These are phyloP conservation scores for Penicillium ochrochloron DNA, from an alignment of 495 filamentous ascomycete species.

Conservation along the genomic window DNA sequence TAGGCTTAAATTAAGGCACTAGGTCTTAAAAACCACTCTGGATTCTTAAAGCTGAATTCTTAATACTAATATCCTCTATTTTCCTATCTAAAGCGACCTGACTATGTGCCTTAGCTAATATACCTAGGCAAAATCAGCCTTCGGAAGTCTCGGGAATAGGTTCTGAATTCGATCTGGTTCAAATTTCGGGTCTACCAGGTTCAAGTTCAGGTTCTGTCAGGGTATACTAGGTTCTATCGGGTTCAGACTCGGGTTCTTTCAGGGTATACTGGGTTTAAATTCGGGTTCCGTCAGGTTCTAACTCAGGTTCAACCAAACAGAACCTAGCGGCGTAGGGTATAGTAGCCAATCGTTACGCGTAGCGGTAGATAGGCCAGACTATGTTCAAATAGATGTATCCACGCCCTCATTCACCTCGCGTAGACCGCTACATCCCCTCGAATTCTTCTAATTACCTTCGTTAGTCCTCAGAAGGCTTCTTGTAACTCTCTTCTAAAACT, in stretches of 20 bases:
- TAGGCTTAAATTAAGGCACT: no score
- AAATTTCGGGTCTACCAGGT: background rate
- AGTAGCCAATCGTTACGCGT: background rate
- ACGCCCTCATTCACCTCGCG: background rate
- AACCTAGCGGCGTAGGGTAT: background rate
- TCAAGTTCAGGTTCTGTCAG: background rate
- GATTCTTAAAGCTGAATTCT: no score
- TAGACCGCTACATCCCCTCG: background rate
- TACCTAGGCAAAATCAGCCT: background rate
- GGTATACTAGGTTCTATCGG: background rate
- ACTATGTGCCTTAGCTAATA: background rate
- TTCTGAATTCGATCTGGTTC: background rate
- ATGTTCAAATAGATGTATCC: background rate
- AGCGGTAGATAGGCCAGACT: background rate
- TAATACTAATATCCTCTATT: no score
- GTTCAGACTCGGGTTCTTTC: background rate
- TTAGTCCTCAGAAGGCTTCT: background rate
- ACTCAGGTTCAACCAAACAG: background rate
- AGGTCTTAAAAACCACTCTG: no score
- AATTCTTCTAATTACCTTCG: background rate
- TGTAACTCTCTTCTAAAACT: background rate
- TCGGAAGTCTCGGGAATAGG: background rate
- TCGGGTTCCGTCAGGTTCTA: background rate
- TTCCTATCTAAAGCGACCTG: no score
- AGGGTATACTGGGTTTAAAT: background rate